Base-by-base conservation (phyloP, 768 basidiomycete genomes). In the Rhodotorula babjevae region DNA sequence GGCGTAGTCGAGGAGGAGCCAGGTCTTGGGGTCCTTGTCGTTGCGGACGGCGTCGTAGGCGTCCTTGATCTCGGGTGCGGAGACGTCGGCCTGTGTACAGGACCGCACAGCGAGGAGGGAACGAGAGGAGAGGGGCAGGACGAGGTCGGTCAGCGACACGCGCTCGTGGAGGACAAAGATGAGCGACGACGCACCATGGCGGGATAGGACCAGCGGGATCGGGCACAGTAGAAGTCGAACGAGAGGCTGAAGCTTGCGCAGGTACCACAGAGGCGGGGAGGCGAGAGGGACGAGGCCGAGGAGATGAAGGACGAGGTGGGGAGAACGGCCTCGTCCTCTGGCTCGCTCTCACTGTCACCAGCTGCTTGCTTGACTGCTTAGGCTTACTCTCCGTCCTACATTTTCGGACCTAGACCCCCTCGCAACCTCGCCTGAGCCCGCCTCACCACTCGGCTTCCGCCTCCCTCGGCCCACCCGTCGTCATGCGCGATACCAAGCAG, bases 1-100 rank as follows among this genome's bases (percentile, higher is more conserved):
- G 84, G 90, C 89, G 81, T 97, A 98, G 80, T 95, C 91, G 69
- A 96, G 82, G 68, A 97, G 84, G 58, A 94, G 79, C 93, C 93
- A 97, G 80, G 90, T 96, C 46, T 87, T 90, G 44, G 91, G 90
- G 52, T 88, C 85, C 79, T 93, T 93, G 85, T 91, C 88, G 73
- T 84, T 85, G 76, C 93, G 88, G 66, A 96, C 89, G 76, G 93
- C 90, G 81, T 86, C 84, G 85, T 96, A 95, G 46, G 92, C 94
- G 92, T 89, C 84, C 69, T 83, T 82, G 79, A 94, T 93, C 74
- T 84, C 84, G 59, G 87, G 83, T 82, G 90, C 88, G 70, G 87
- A 86, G 72, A 90, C 82, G 85, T 93, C 90, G 74, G 91, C 92
- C 91, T 73, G 63, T 7, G 14, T 10, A 11, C 11, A 56, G 6